Conservation (phyloP, 768 basidiomycete genomes). For the Amanita molliuscula region DNA sequence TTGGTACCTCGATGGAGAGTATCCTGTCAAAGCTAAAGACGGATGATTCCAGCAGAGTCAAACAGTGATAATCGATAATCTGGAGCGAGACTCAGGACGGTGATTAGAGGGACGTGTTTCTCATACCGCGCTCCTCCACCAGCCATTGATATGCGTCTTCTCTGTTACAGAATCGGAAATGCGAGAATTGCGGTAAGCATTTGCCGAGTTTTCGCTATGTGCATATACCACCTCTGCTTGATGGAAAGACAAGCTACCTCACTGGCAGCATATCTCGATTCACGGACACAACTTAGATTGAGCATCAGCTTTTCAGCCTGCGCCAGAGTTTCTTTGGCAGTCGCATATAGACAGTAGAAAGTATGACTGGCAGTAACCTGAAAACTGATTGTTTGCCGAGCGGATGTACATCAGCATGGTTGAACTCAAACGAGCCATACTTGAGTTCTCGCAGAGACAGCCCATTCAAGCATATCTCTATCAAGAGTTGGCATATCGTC, state of each 20-base stretch:
- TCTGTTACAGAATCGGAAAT: too few species aligned
- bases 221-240: not conserved
- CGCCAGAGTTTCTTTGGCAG: slow-evolving; percentile 45
- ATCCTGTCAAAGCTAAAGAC: slow-evolving; percentile 56
- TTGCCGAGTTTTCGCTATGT: too few species aligned
- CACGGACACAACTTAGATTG: slow-evolving; percentile 58
- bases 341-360: slow-evolving; percentile 50
- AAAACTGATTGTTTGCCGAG: not conserved
- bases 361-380: not conserved
- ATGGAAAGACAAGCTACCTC: not conserved
- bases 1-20: slow-evolving; percentile 55
- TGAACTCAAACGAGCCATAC: slow-evolving; percentile 44
- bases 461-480: slow-evolving; percentile 18
- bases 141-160: too few species aligned
- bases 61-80: slow-evolving; percentile 52
- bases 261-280: slow-evolving; percentile 32
- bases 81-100: slow-evolving; percentile 14
- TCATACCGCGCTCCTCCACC: slow-evolving; percentile 29
- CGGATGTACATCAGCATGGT: too few species aligned
- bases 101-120: slow-evolving; percentile 19
- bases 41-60: slow-evolving; percentile 34
- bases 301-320: slow-evolving; percentile 60
- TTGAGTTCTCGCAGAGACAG: slow-evolving; percentile 47
- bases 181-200: too few species aligned
- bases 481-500: slow-evolving; percentile 29